These are phyloP conservation scores for Trichoderma guizhouense DNA, from an alignment of 2,329 filamentous ascomycete genomes.

Conservation along the genomic window DNA sequence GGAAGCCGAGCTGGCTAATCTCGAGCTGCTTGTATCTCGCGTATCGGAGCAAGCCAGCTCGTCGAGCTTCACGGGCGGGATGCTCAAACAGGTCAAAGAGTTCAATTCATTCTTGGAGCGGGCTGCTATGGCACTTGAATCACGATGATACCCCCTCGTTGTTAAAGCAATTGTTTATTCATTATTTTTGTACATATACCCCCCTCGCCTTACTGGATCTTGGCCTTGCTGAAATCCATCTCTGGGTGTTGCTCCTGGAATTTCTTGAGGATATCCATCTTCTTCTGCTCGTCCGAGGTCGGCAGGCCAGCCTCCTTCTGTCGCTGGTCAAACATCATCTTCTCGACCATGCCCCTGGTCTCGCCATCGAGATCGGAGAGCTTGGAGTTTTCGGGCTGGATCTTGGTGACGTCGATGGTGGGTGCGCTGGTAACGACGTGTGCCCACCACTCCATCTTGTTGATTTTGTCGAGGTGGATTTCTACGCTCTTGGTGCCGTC, in stretches of 20 bases:
- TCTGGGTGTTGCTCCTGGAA: slow-evolving; percentile 79
- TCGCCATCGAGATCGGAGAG: slow-evolving; percentile 90
- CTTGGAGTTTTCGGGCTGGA: slow-evolving; percentile 88
- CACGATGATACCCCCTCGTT: slow-evolving; percentile 30
- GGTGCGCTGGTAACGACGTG: slow-evolving; percentile 85
- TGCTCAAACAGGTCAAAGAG: slow-evolving; percentile 54
- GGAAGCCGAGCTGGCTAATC: slow-evolving; percentile 50
- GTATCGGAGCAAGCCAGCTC: slow-evolving; percentile 53
- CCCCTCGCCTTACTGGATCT: slow-evolving; percentile 49
- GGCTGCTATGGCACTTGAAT: slow-evolving; percentile 54
- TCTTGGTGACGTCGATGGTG: slow-evolving; percentile 92
- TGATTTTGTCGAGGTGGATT: slow-evolving; percentile 89
- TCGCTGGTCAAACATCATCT: slow-evolving; percentile 99
- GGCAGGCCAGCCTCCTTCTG: slow-evolving; percentile 92
- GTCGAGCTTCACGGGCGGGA: slow-evolving; percentile 47
- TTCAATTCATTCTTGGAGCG: slow-evolving; percentile 65
- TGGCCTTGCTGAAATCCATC: slow-evolving; percentile 70
- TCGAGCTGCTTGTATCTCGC: slow-evolving; percentile 55
- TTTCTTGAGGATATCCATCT: slow-evolving; percentile 86
- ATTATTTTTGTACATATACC: neutral
- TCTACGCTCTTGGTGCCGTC: slow-evolving; percentile 67
- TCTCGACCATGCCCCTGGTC: slow-evolving; percentile 96
- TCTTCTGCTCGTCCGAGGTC: slow-evolving; percentile 92
- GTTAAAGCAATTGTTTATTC: slow-evolving; percentile 12
- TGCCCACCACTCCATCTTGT: slow-evolving; percentile 98